Conservation (phyloP, 2,329 filamentous ascomycete genomes). For the Ceratocystis alfenasii region DNA sequence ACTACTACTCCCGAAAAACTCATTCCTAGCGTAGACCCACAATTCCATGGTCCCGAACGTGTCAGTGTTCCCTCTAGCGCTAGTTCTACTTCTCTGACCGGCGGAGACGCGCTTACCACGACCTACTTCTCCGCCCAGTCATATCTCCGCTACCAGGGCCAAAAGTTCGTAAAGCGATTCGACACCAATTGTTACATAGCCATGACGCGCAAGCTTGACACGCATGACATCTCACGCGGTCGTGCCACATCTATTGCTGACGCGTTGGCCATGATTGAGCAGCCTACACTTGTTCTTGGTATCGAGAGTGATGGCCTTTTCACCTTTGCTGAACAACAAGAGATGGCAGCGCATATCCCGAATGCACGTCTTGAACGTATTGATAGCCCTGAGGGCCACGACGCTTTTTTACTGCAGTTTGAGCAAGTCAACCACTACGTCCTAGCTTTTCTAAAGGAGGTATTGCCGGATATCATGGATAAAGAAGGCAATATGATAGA, state of each 20-base stretch:
- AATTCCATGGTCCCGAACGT: constrained; percentile 48
- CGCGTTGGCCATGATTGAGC: constrained; percentile 69
- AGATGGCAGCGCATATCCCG: constrained; percentile 71
- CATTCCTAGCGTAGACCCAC: constrained; percentile 44
- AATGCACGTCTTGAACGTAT: constrained; percentile 72
- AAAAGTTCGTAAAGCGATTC: constrained; percentile 93
- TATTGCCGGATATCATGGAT: constrained; percentile 79
- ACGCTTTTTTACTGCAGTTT: constrained; percentile 92
- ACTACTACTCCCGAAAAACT: constrained; percentile 26
- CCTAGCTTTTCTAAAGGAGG: constrained; percentile 67
- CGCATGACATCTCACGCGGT: constrained; percentile 81
- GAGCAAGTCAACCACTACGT: constrained; percentile 91
- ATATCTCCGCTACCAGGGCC: constrained; percentile 89
- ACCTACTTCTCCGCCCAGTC: constrained; percentile 99
- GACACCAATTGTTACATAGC: constrained; percentile 99
- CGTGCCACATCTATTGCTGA: constrained; percentile 56
- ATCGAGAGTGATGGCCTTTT: constrained; percentile 95
- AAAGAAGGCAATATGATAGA: constrained; percentile 39
- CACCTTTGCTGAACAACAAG: constrained; percentile 91
- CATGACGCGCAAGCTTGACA: constrained; percentile 94
- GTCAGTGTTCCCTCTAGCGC: not conserved
- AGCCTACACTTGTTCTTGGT: constrained; percentile 81
- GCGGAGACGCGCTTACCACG: constrained; percentile 44
- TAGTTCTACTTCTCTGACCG: constrained; percentile 32
- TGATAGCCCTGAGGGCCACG: constrained; percentile 87